Evolutionary conservation across 164 flowering plant genomes (phyloP).

Genomic region (Magnolia changhungtana): DNA sequence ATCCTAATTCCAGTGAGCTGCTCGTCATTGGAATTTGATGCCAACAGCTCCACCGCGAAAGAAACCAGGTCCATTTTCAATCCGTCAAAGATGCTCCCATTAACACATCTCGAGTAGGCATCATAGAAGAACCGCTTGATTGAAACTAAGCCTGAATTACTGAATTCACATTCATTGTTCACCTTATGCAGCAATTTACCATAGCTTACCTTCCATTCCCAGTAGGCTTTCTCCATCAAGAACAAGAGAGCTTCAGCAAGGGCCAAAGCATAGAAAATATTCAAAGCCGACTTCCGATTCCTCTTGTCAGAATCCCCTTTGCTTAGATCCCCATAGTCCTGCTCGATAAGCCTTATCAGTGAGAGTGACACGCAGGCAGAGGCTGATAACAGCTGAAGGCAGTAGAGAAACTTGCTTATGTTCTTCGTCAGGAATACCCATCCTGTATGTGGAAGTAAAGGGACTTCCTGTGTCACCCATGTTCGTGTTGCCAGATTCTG

Average conservation of each 20-base stretch:
- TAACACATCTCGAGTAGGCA: constrained; percentile 72
- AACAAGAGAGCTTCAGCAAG: constrained; percentile 82
- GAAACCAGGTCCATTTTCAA: constrained; percentile 85
- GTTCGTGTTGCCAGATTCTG: constrained; percentile 37
- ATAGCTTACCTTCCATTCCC: constrained; percentile 72
- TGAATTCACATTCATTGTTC: constrained; percentile 58
- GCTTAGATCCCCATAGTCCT: constrained; percentile 54
- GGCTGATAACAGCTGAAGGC: constrained; percentile 89
- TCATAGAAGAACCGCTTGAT: constrained; percentile 83
- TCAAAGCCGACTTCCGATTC: constrained; percentile 66
- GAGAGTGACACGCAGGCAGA: constrained; percentile 73
- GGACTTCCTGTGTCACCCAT: constrained; percentile 79
- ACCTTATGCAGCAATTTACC: constrained; percentile 63
- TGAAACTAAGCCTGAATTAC: constrained; percentile 53
- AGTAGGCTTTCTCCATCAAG: constrained; percentile 76
- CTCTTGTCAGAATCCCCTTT: constrained; percentile 69
- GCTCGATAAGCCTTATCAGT: constrained; percentile 57
- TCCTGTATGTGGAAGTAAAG: constrained; percentile 67
- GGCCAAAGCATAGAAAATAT: constrained; percentile 77
- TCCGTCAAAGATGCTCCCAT: constrained; percentile 93
- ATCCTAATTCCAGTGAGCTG: constrained; percentile 77
- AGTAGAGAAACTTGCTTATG: constrained; percentile 68
- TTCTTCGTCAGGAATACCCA: constrained; percentile 75
- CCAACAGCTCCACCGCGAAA: constrained; percentile 73
- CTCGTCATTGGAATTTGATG: constrained; percentile 68